Percentiles rank a stretch among this genome's conserved stretches.
Conservation (phyloP, 106 monocot species). For the Dendrobium chrysotoxum region DNA sequence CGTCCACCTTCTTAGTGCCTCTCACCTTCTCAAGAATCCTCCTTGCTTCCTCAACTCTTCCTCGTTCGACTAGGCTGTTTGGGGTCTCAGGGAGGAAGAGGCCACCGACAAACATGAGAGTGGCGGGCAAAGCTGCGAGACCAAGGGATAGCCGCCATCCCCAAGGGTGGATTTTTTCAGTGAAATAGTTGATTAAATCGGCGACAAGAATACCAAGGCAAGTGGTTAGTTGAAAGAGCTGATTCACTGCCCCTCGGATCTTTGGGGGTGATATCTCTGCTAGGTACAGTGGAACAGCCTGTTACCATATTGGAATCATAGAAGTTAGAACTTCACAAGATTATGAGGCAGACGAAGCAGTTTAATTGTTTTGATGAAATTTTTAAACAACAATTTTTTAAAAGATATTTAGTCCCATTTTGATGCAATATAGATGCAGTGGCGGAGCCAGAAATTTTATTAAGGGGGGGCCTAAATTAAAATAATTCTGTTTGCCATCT, state of each 20-base stretch:
- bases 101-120: conserved; percentile 51
- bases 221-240: conserved; percentile 54
- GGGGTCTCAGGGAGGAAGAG: conserved; percentile 45
- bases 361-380: not conserved
- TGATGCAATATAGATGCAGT: no score
- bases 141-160: conserved; percentile 71
- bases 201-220: conserved; percentile 47
- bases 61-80: conserved; percentile 49
- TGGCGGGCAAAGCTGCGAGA: conserved; percentile 40
- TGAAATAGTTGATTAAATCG: conserved; percentile 61
- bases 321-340: no score
- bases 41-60: conserved; percentile 36
- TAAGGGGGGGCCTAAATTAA: no score
- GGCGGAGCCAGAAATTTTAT: no score
- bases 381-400: no score
- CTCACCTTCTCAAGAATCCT: conserved; percentile 26
- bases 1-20: conserved; percentile 33
- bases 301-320: conserved; percentile 7
- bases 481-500: no score
- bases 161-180: conserved; percentile 52
- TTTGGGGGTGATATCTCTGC: conserved; percentile 59
- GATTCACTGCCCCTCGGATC: conserved; percentile 54
- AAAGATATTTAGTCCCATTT: not conserved
- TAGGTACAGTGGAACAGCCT: conserved; percentile 72
- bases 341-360: not conserved